Conservation (phyloP, 148 eudicot genomes). For the Talinum fruticosum region DNA sequence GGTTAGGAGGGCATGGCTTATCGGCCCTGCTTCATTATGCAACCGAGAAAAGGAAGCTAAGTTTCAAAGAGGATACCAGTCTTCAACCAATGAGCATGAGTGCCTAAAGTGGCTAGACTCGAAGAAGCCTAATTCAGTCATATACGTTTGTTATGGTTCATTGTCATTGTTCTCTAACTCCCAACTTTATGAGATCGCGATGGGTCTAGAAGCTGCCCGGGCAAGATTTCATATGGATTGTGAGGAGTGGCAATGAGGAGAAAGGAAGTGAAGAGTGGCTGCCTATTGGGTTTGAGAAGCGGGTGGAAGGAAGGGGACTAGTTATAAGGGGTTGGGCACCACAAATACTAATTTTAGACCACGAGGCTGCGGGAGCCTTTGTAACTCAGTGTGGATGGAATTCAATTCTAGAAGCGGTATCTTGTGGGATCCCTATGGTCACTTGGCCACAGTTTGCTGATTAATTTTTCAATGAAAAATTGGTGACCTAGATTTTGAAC, state of each 20-base stretch:
- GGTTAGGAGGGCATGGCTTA: constrained; percentile 31
- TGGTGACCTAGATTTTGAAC: constrained; percentile 23
- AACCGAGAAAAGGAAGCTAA: constrained; percentile 24
- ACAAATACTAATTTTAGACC: constrained; percentile 31
- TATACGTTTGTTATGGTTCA: constrained; percentile 37
- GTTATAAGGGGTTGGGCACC: constrained; percentile 36
- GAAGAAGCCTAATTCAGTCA: constrained; percentile 26
- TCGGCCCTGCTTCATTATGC: constrained; percentile 40
- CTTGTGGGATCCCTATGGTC: constrained; percentile 32
- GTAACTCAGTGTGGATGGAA: constrained; percentile 44
- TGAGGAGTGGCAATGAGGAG: constrained; percentile 3
- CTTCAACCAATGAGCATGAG: constrained; percentile 19
- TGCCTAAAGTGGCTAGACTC: constrained; percentile 36
- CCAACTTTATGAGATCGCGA: constrained; percentile 31
- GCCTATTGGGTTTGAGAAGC: constrained; percentile 28
- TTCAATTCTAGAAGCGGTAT: constrained; percentile 23
- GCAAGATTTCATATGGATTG: constrained; percentile 36
- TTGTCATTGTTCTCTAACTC: not conserved
- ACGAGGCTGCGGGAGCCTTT: constrained; percentile 27
- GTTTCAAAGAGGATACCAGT: constrained; percentile 19
- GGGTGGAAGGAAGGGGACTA: constrained; percentile 25
- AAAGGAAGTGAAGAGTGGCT: constrained; percentile 14
- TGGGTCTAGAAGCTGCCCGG: constrained; percentile 29
- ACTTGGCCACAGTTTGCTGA: constrained; percentile 35
- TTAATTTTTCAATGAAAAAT: constrained; percentile 30